phyloP scores from a whole-genome alignment of 352 stramenopile species.

The Globisporangium nodosum region DNA sequence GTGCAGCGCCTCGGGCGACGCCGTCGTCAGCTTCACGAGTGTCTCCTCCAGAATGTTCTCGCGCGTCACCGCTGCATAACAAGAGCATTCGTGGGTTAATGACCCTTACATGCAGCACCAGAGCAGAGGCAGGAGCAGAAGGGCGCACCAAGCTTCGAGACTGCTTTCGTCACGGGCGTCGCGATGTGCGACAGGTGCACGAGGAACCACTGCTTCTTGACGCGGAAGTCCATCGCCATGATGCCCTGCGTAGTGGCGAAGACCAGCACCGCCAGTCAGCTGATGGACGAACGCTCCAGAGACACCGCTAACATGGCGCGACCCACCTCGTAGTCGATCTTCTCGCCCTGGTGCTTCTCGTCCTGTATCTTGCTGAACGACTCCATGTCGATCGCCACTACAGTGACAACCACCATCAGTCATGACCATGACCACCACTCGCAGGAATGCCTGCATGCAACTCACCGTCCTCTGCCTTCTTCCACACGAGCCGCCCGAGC shows the following conservation, averaged over 20 bases:
- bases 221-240: slow-evolving; percentile 70
- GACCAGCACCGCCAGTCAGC: too few relatives aligned
- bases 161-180: slow-evolving; percentile 51
- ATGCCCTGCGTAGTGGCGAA: slow-evolving; percentile 26
- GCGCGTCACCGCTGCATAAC: slow-evolving; percentile 34
- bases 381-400: slow-evolving; percentile 64
- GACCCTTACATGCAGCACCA: too few relatives aligned
- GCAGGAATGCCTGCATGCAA: too few relatives aligned
- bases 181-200: slow-evolving; percentile 60
- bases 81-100: background rate
- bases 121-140: too few relatives aligned
- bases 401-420: background rate
- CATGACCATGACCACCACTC: background rate
- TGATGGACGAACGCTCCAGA: background rate
- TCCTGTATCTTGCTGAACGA: slow-evolving; percentile 41
- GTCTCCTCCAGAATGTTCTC: slow-evolving; percentile 57
- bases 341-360: slow-evolving; percentile 28
- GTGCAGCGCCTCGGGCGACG: slow-evolving; percentile 38
- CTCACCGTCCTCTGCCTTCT: slow-evolving; percentile 40
- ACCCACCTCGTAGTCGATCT: slow-evolving; percentile 55
- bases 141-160: slow-evolving; percentile 54
- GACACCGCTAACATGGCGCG: background rate
- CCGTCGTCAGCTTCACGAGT: slow-evolving; percentile 31
- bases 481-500: slow-evolving; percentile 44
- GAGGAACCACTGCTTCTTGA: slow-evolving; percentile 85